Base-by-base conservation (phyloP, 169 alveolate genomes). In the Blepharisma undulans region DNA sequence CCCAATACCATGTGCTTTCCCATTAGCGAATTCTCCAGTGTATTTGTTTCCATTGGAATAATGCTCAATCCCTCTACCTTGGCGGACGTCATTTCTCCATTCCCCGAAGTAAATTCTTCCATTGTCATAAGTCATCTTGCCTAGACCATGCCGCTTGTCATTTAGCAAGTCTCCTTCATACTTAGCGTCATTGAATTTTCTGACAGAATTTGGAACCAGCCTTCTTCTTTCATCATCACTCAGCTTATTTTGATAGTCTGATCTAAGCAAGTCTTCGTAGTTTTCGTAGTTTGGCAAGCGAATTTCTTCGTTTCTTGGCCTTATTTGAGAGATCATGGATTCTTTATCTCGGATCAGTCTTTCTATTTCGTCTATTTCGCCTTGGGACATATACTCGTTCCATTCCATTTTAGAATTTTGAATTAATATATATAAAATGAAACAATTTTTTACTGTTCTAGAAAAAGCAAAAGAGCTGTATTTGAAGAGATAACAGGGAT, bases 81-180 rank as follows among this genome's bases (percentile, higher is more conserved):
- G 59, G 7, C 92, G 12, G 12, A 80, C 22, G 36, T 89, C 92
- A 22, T 89, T 34, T 19, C 78, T 16, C 92, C 92, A 89, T 36
- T 89, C 80, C 10, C 92, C 92, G 14, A 59, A 8, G 36, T 89
- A 89, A 29, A 12, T 30, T 25, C 92, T 32, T 16, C 92, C 92
- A 48, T 76, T 79, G 14, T 77, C 79, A 81, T 89, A 89, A 8
- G 21, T 27, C 92, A 89, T 89, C 27, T 12, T 89, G 10, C 92
- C 92, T 21, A 80, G 18, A 19, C 92, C 92, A 89, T 89, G 92
- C 29, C 92, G 78, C 84, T 80, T 16, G 22, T 60, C 72, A 10
- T 77, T 91, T 5, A n/a, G 33, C 2, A 22, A 32, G 34, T 92
- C 78, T 33, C 90, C 94, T 79, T 59, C 76, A 32, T 89, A 89